Evolutionary conservation across 441 rosid species (phyloP).

Genomic region (Isatis lusitanica): DNA sequence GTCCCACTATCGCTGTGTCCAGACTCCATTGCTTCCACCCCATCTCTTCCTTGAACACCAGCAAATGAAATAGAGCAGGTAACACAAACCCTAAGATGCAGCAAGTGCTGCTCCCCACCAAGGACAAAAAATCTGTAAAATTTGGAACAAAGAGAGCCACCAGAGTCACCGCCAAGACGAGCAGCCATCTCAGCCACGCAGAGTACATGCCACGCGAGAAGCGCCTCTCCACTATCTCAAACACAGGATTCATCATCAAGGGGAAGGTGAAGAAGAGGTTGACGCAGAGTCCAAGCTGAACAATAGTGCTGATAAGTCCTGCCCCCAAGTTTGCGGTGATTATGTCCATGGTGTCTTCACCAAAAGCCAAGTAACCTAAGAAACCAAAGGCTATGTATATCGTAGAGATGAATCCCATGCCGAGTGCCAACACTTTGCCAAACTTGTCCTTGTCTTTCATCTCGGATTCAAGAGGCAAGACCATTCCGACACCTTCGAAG

Average conservation of each 20-base stretch:
- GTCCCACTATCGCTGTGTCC: constrained; percentile 47
- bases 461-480: constrained; percentile 77
- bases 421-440: constrained; percentile 47
- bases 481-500: constrained; percentile 81
- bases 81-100: constrained; percentile 71
- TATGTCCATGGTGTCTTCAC: constrained; percentile 59
- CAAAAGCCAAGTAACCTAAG: constrained; percentile 82
- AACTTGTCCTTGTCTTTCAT: constrained; percentile 59
- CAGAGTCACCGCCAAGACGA: constrained; percentile 58
- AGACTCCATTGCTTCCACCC: constrained; percentile 50
- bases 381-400: constrained; percentile 67
- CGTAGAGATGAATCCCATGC: constrained; percentile 54
- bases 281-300: constrained; percentile 69
- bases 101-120: constrained; percentile 83
- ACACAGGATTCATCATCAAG: constrained; percentile 84
- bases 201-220: constrained; percentile 55
- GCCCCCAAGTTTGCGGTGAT: constrained; percentile 73
- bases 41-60: constrained; percentile 69
- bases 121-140: constrained; percentile 76
- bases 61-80: constrained; percentile 69
- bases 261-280: constrained; percentile 87
- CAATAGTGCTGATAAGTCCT: constrained; percentile 51
- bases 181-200: constrained; percentile 71
- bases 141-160: constrained; percentile 75
- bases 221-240: constrained; percentile 72